Base-by-base conservation (phyloP, 129 eudicot genomes). In the Pseudognaphalium luteoalbum region DNA sequence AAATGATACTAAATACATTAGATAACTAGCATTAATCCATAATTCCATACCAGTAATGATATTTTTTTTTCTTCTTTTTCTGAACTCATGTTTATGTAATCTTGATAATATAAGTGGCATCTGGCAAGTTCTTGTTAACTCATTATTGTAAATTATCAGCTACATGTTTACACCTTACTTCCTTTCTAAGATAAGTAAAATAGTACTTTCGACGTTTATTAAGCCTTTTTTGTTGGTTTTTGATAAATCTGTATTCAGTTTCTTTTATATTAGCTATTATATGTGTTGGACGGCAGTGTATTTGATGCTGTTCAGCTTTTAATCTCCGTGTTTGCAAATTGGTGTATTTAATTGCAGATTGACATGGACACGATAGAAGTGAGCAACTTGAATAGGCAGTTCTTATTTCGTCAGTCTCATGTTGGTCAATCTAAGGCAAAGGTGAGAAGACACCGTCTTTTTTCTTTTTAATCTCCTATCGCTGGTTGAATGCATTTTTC, bases 331-430 rank as follows among this genome's bases (percentile, higher is more conserved):
- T 75, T 37, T 66, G 37, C 44, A 17, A 56, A 61, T 66, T 17
- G 59, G 42, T 83, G 70, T 68, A 25, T 69, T 44, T 61, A 16
- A 72, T 71, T 86, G 85, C 93, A 94, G 98, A 91, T 94, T 81
- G 98, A 94, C 82, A 84, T 91, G 97, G 98, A 94, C 81, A 94
- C 98, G 39, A 94, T 94, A 69, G 98, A 94, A 88, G 98, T 94
- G 72, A 94, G 98, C 85, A 94, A 94, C 83, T 84, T 94, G 9
- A 94, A 94, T 51, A 86, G 98, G 29, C 98, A 94, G 81, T 94
- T 94, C 76, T 81, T 94, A 84, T 94, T 94, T 80, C 91, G 98
- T 19, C 86, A 94, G 77, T 84, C 88, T 39, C 98, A 94, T 87
- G 98, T 94, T 70, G 98, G 98, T 28, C 90, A 85, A 83, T 94